Conservation (phyloP, 768 basidiomycete genomes). For the Tricholoma flavovirens region DNA sequence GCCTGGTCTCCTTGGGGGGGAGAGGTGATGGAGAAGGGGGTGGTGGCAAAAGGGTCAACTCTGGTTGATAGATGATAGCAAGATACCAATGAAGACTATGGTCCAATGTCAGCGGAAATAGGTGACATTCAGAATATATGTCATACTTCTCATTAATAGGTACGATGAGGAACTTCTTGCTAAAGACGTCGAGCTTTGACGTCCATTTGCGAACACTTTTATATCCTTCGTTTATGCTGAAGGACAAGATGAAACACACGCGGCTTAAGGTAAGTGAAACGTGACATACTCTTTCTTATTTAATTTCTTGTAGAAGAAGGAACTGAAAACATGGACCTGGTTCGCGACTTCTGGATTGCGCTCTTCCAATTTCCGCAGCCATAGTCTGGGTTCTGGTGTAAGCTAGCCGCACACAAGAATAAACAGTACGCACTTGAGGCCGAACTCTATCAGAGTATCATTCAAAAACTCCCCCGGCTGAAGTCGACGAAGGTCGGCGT, state of each 20-base stretch:
- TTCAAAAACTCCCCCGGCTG: constrained; percentile 84
- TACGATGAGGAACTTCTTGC: constrained; percentile 88
- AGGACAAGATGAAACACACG: constrained; percentile 6
- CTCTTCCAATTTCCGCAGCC: constrained; percentile 55
- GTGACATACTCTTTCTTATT: constrained; percentile 55
- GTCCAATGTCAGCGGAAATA: not conserved
- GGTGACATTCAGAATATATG: not conserved
- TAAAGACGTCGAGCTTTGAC: constrained; percentile 77
- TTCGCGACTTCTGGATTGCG: constrained; percentile 57
- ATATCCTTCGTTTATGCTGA: constrained; percentile 60
- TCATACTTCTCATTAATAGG: constrained; percentile 95
- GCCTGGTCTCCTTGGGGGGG: constrained; percentile 7
- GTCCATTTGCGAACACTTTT: constrained; percentile 93
- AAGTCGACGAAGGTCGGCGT: constrained; percentile 70
- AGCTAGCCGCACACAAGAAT: not conserved
- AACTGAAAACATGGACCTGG: constrained; percentile 87
- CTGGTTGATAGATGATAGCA: constrained; percentile 86
- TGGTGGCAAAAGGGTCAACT: constrained; percentile 46
- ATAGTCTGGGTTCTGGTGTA: constrained; percentile 43
- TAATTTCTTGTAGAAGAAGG: constrained; percentile 97
- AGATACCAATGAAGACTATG: constrained; percentile 94
- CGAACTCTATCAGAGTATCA: constrained; percentile 95
- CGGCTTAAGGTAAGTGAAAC: not conserved
- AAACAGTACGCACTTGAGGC: constrained; percentile 65
- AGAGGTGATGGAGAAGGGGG: constrained; percentile 11